A percentile compares a stretch with the other conserved stretches of the same genome.
Conservation (phyloP, 2,329 filamentous ascomycete species). For the Bertia moriformis region DNA sequence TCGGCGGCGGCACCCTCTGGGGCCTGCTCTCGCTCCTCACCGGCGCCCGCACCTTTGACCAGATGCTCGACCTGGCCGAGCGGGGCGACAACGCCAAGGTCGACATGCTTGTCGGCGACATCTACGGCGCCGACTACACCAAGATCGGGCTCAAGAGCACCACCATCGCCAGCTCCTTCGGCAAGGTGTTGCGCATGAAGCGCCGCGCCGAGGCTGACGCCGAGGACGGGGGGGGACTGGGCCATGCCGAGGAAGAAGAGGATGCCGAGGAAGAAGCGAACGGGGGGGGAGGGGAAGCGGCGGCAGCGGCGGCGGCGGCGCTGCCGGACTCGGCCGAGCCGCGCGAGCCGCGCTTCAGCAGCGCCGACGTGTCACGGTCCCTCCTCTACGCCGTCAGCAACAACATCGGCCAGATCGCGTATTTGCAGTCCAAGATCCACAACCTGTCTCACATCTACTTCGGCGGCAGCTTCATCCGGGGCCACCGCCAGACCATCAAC, state of each 20-base stretch:
- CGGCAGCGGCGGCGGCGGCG: neutral
- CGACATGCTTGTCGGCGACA: conserved; percentile 94
- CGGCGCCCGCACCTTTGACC: conserved; percentile 83
- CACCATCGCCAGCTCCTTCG: conserved; percentile 90
- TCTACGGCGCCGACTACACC: conserved; percentile 88
- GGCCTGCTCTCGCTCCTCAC: conserved; percentile 82
- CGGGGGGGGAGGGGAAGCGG: too few species aligned
- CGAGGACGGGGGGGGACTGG: conserved; percentile 52
- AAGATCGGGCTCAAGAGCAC: conserved; percentile 94
- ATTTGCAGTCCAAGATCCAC: conserved; percentile 89
- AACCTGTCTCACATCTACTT: conserved; percentile 88
- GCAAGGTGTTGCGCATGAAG: conserved; percentile 91
- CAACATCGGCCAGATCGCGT: conserved; percentile 96
- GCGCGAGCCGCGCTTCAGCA: conserved; percentile 42
- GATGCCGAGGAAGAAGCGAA: neutral
- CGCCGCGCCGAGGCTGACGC: conserved; percentile 65
- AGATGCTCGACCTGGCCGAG: conserved; percentile 88
- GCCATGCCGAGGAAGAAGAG: conserved; percentile 37
- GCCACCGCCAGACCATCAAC: conserved; percentile 94
- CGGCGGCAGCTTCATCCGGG: conserved; percentile 89
- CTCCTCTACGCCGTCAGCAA: conserved; percentile 92
- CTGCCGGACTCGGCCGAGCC: neutral
- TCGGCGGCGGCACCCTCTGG: conserved; percentile 94
- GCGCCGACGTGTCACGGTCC: conserved; percentile 77
- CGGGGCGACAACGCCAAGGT: conserved; percentile 83